phyloP scores from a whole-genome alignment of 1,284 basidiomycete species.

The Microbotryum intermedium region DNA sequence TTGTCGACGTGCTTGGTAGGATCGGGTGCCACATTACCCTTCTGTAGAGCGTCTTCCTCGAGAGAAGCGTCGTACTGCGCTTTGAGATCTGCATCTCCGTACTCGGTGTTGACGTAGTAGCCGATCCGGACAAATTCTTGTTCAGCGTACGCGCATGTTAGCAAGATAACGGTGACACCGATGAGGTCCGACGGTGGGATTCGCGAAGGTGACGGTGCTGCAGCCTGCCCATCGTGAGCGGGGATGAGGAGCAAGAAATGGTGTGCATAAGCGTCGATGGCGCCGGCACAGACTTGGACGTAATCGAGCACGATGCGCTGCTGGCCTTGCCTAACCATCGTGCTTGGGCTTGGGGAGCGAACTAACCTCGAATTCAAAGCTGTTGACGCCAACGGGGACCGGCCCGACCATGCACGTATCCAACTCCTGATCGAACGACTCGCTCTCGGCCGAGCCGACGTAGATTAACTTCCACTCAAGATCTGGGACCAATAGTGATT shows the following conservation, averaged over 20 bases:
- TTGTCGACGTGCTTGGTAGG: slow-evolving; percentile 49
- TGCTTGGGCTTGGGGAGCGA: background rate
- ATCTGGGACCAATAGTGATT: slow-evolving; percentile 48
- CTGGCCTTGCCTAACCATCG: too few species aligned
- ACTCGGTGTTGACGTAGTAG: slow-evolving; percentile 99
- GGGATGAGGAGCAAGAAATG: background rate
- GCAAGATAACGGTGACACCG: slow-evolving; percentile 81
- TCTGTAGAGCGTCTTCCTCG: slow-evolving; percentile 35
- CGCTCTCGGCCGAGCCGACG: slow-evolving; percentile 86
- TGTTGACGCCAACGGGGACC: slow-evolving; percentile 87
- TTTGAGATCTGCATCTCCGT: slow-evolving; percentile 85
- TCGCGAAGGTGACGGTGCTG: slow-evolving; percentile 51
- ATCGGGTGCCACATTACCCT: slow-evolving; percentile 26
- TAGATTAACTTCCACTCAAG: slow-evolving; percentile 97
- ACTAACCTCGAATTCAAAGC: slow-evolving; percentile 78
- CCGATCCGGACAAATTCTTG: slow-evolving; percentile 98
- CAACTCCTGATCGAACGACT: slow-evolving; percentile 67
- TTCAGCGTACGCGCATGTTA: slow-evolving; percentile 81
- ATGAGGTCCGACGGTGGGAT: slow-evolving; percentile 77
- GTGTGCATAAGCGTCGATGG: background rate
- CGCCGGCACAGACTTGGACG: background rate
- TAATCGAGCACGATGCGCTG: background rate
- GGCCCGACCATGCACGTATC: slow-evolving; percentile 62
- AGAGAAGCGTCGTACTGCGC: slow-evolving; percentile 60
- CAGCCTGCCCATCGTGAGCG: slow-evolving; percentile 39